Conservation (phyloP, 2,329 filamentous ascomycete species). For the Diaporthe amygdali region DNA sequence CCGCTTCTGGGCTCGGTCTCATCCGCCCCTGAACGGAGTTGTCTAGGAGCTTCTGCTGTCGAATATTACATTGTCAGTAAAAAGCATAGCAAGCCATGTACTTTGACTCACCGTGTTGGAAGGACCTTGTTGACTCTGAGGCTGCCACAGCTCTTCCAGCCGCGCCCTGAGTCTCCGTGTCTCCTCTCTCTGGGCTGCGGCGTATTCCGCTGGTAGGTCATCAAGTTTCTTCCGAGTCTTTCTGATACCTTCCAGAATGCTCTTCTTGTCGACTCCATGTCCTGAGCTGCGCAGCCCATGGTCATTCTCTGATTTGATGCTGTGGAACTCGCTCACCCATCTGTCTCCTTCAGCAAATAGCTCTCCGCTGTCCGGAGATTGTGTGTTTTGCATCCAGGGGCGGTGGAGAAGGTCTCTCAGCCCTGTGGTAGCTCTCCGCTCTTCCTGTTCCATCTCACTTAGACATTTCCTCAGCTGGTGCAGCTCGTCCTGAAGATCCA, state of each 20-base stretch:
- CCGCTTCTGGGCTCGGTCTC: no score
- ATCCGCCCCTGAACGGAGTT: background rate
- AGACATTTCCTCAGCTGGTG: background rate
- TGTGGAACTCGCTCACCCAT: background rate
- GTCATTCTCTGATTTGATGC: background rate
- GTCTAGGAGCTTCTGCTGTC: background rate
- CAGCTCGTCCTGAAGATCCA: background rate
- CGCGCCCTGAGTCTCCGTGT: background rate
- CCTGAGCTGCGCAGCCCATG: no score
- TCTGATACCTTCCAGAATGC: background rate
- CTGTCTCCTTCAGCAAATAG: background rate
- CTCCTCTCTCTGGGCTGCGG: background rate
- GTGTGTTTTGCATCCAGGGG: background rate
- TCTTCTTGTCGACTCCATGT: background rate
- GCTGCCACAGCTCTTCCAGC: background rate
- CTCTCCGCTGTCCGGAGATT: background rate
- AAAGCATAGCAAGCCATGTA: background rate
- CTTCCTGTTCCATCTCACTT: background rate
- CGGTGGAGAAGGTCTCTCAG: background rate
- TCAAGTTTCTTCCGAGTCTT: background rate
- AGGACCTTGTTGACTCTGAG: background rate
- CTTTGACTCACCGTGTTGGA: background rate
- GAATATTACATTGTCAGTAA: background rate
- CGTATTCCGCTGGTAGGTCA: background rate
- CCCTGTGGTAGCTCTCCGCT: background rate